These are phyloP conservation scores for Ganoderma sp. DNA, from an alignment of 1,284 basidiomycete species.

Conservation along the genomic window DNA sequence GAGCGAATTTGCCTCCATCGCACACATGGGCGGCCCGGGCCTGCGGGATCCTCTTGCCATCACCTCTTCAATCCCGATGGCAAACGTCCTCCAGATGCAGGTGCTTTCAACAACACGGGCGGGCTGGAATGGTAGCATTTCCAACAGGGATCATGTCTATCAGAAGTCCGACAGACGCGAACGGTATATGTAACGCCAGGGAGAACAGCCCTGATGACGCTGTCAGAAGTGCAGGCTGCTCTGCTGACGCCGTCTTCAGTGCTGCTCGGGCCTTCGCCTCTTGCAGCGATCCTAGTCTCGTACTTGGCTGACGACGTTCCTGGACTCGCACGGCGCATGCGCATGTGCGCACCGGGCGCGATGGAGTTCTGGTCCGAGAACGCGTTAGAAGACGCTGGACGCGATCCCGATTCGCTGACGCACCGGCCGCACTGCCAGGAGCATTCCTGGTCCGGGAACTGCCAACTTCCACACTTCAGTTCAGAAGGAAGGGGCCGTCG, in stretches of 20 bases:
- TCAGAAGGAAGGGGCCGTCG: slow-evolving; percentile 14
- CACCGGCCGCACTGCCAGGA: slow-evolving; percentile 7
- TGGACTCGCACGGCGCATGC: slow-evolving; percentile 3
- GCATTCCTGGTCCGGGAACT: slow-evolving; percentile 7
- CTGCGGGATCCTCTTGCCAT: not conserved
- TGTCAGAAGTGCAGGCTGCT: slow-evolving; percentile 17
- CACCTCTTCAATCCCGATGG: not conserved
- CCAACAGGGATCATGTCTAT: slow-evolving; percentile 14
- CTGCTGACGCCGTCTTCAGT: not conserved
- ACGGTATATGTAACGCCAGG: slow-evolving; percentile 12
- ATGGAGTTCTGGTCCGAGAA: slow-evolving; percentile 7
- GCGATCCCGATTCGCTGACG: slow-evolving; percentile 6
- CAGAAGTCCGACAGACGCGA: slow-evolving; percentile 16
- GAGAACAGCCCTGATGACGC: slow-evolving; percentile 20
- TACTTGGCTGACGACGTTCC: not conserved
- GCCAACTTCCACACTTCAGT: slow-evolving; percentile 9
- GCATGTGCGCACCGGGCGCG: not conserved
- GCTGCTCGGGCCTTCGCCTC: slow-evolving; percentile 8
- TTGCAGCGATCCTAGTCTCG: slow-evolving; percentile 1
- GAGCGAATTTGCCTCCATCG: not conserved
- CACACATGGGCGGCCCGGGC: not conserved
- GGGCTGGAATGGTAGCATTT: not conserved
- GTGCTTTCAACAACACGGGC: not conserved
- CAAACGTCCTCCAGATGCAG: no score
- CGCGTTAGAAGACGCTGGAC: slow-evolving; percentile 6